phyloP scores from a whole-genome alignment of 331 rosid genomes.

The Malus hybrid region DNA sequence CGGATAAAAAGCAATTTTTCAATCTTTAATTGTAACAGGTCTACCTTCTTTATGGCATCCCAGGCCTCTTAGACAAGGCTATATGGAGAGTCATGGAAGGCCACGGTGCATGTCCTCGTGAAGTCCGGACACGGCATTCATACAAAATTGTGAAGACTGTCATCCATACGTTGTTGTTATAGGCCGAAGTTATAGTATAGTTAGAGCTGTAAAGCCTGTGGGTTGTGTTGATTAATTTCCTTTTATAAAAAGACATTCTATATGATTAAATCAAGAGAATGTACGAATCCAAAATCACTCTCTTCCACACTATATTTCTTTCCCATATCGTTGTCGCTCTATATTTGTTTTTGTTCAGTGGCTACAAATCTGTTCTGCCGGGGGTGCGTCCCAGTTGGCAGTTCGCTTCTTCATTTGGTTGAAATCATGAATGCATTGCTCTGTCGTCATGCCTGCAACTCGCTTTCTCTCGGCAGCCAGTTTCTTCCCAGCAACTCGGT shows the following conservation, averaged over 20 bases:
- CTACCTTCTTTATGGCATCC: no score
- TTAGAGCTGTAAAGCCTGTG: neutral
- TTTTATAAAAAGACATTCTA: neutral
- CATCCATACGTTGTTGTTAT: neutral
- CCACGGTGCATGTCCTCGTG: no score
- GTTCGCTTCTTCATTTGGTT: conserved; percentile 25
- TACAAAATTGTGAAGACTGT: neutral
- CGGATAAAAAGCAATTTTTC: no score
- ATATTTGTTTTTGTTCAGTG: neutral
- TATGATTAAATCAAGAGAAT: neutral
- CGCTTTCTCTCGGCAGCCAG: conserved; percentile 29
- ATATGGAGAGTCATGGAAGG: no score
- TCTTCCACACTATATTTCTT: neutral
- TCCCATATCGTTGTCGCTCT: neutral
- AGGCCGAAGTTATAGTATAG: no score
- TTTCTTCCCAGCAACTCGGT: conserved; percentile 37
- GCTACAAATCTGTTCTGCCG: conserved; percentile 35
- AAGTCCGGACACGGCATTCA: no score
- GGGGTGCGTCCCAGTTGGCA: conserved; percentile 54
- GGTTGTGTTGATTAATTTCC: neutral
- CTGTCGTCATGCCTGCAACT: conserved; percentile 21
- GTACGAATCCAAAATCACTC: neutral
- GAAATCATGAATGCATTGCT: conserved; percentile 38
- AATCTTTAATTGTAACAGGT: no score
- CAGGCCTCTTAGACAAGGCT: no score